A percentile compares a stretch with the other conserved stretches of the same genome.
These are phyloP conservation scores for Candida suzukii DNA, from an alignment of 805 yeast species.

Conservation along the genomic window DNA sequence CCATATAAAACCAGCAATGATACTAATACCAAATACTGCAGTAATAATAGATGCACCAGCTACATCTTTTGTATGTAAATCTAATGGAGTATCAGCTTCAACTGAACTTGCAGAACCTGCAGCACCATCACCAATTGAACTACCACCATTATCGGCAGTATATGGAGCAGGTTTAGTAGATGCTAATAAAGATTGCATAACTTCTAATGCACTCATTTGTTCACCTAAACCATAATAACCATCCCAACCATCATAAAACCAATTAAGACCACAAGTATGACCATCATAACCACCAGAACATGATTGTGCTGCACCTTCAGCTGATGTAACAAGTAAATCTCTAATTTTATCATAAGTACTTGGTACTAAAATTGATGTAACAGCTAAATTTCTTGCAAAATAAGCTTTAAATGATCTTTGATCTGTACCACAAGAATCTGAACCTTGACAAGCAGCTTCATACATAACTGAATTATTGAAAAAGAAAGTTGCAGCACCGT, in stretches of 20 bases:
- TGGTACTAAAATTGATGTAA: slow-evolving; percentile 69
- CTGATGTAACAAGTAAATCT: slow-evolving; percentile 38
- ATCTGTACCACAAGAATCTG: slow-evolving; percentile 66
- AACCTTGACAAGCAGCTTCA: slow-evolving; percentile 79
- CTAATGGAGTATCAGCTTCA: slow-evolving; percentile 31
- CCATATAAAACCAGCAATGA: not conserved
- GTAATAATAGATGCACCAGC: slow-evolving; percentile 73
- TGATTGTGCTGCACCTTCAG: slow-evolving; percentile 60
- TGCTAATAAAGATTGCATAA: slow-evolving; percentile 42
- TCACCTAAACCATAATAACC: slow-evolving; percentile 69
- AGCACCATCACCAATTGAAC: slow-evolving; percentile 45
- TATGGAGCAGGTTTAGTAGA: slow-evolving; percentile 43
- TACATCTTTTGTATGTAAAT: slow-evolving; percentile 37
- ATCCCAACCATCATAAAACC: slow-evolving; percentile 59
- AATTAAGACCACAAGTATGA: slow-evolving; percentile 68
- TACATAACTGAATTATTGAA: slow-evolving; percentile 55
- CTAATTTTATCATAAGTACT: slow-evolving; percentile 32
- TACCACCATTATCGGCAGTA: slow-evolving; percentile 27
- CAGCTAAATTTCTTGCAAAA: slow-evolving; percentile 65
- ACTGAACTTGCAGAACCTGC: slow-evolving; percentile 53
- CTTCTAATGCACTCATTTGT: slow-evolving; percentile 69
- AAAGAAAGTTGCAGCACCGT: slow-evolving; percentile 54
- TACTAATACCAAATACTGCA: slow-evolving; percentile 35
- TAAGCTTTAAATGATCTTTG: slow-evolving; percentile 92
- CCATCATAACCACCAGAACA: slow-evolving; percentile 73